A percentile compares a stretch with the other conserved stretches of the same genome.
These are phyloP conservation scores for Suhomyces bokatorum DNA, from an alignment of 1,139 yeast genomes.

Conservation along the genomic window DNA sequence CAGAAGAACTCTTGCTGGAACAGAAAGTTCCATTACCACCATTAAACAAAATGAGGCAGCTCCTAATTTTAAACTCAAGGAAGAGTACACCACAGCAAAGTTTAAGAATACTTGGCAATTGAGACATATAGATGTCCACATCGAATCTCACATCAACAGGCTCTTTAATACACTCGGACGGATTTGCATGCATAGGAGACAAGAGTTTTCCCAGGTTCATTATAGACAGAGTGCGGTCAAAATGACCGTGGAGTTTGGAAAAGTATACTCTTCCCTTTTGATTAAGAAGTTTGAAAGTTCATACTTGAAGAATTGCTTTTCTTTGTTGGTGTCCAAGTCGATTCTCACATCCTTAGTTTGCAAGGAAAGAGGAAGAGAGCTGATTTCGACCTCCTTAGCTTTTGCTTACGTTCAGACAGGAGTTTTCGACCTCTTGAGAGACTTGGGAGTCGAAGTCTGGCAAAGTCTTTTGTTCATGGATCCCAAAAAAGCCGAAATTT, in stretches of 20 bases:
- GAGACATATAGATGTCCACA: conserved; percentile 49
- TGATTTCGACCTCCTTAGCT: conserved; percentile 45
- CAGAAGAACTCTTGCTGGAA: conserved; percentile 16
- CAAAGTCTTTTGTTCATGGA: conserved; percentile 20
- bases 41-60: conserved; percentile 21
- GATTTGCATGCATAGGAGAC: conserved; percentile 46
- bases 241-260: conserved; percentile 40
- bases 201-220: conserved; percentile 35
- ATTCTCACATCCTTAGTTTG: conserved; percentile 27
- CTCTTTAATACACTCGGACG: conserved; percentile 42
- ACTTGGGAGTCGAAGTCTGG: conserved; percentile 27
- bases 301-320: conserved; percentile 9
- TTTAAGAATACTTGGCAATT: conserved; percentile 62
- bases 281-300: conserved; percentile 24
- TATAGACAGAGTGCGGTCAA: conserved; percentile 43
- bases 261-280: conserved; percentile 27
- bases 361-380: conserved; percentile 35
- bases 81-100: conserved; percentile 50
- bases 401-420: conserved; percentile 49
- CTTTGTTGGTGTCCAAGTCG: conserved; percentile 25
- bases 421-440: conserved; percentile 35
- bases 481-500: conserved; percentile 24
- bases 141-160: conserved; percentile 51
- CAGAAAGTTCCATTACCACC: conserved; percentile 3
- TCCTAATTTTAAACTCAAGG: conserved; percentile 11